Conservation (phyloP, 345 rosid species). For the Populus simonii region DNA sequence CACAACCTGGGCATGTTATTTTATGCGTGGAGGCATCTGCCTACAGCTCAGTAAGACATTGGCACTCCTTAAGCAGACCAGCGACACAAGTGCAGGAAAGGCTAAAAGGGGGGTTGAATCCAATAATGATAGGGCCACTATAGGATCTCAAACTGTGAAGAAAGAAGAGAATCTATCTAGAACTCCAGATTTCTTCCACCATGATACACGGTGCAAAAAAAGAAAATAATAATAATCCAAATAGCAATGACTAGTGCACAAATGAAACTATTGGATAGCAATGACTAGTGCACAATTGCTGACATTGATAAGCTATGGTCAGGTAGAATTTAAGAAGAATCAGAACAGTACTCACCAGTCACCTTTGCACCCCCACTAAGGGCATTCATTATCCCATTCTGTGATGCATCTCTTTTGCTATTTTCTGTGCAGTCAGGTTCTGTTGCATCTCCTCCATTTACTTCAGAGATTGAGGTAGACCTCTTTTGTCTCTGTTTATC, state of each 20-base stretch:
- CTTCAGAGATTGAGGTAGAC: slow-evolving; percentile 14
- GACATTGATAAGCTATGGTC: not conserved
- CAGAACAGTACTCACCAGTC: slow-evolving; percentile 38
- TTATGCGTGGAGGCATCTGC: not conserved
- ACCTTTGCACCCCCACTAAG: slow-evolving; percentile 38
- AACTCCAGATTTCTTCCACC: not conserved
- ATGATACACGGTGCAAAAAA: not conserved
- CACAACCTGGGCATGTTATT: not conserved
- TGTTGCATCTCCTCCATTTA: slow-evolving; percentile 11
- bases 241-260: not conserved
- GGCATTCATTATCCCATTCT: slow-evolving; percentile 25
- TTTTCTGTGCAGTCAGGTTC: slow-evolving; percentile 22
- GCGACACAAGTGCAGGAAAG: not conserved
- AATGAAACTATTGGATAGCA: not conserved
- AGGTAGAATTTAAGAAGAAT: slow-evolving; percentile 3
- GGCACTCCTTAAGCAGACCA: not conserved
- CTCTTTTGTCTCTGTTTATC: slow-evolving; percentile 20
- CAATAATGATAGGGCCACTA: not conserved
- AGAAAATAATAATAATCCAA: not conserved
- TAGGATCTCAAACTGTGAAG: not conserved
- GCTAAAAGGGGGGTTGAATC: not conserved
- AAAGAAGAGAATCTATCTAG: not conserved
- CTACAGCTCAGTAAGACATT: not conserved
- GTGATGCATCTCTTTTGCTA: slow-evolving; percentile 19
- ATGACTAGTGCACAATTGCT: not conserved